Percentiles rank a stretch among this genome's conserved stretches.
Conservation (phyloP, 768 basidiomycete genomes). For the Scleroderma bovista region DNA sequence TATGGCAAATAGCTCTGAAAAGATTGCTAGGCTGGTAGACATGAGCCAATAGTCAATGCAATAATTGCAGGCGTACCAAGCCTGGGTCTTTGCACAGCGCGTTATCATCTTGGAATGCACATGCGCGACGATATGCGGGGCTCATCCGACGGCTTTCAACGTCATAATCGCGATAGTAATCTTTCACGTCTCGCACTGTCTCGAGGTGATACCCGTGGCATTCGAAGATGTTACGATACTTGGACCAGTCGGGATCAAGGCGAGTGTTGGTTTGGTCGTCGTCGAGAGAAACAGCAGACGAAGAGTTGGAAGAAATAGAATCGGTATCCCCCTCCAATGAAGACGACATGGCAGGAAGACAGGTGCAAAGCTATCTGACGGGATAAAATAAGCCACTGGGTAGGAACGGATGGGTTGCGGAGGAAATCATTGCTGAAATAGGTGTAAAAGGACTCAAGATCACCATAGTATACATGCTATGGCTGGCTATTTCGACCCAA, state of each 20-base stretch:
- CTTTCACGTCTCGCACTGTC: conserved; percentile 62
- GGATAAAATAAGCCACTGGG: conserved; percentile 11
- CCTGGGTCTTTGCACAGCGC: conserved; percentile 68
- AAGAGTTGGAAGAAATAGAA: conserved; percentile 22
- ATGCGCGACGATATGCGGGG: conserved; percentile 31
- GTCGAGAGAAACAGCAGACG: conserved; percentile 50
- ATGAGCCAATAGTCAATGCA: conserved; percentile 6
- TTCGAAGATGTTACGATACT: conserved; percentile 44
- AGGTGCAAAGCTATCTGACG: background rate
- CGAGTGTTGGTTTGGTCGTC: conserved; percentile 50
- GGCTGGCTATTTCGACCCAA: too few species aligned
- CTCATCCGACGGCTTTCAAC: conserved; percentile 11
- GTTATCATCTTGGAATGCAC: conserved; percentile 41
- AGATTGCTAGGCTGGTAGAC: conserved; percentile 57
- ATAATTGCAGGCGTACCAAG: conserved; percentile 41
- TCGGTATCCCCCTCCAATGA: conserved; percentile 43
- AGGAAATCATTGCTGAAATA: conserved; percentile 7
- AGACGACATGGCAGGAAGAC: conserved; percentile 63
- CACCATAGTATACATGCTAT: too few species aligned
- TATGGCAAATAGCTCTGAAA: conserved; percentile 56
- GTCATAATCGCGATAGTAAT: conserved; percentile 38
- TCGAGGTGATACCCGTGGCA: conserved; percentile 58
- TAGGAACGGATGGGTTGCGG: background rate
- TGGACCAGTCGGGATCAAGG: conserved; percentile 56
- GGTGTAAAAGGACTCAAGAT: too few species aligned